phyloP scores from a whole-genome alignment of 768 basidiomycete genomes.

The Cyathus striatus region DNA sequence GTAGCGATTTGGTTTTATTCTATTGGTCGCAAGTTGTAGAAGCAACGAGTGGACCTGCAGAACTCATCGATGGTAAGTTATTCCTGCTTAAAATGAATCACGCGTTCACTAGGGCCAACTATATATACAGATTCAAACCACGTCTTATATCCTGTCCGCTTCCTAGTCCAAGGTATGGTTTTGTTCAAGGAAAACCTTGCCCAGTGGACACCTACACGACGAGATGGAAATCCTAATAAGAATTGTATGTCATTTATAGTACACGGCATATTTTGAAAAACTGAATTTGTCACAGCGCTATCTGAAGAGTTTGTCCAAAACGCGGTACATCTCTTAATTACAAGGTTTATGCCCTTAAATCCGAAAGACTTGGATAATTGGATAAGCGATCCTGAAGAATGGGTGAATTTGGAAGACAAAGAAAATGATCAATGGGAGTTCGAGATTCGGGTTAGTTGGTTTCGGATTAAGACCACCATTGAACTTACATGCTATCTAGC shows the following conservation, averaged over 20 bases:
- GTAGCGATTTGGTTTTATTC: constrained; percentile 64
- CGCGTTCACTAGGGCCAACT: neutral
- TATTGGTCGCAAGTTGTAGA: constrained; percentile 80
- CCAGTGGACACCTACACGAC: constrained; percentile 67
- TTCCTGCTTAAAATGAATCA: neutral
- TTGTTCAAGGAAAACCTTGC: constrained; percentile 79
- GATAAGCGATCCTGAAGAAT: constrained; percentile 90
- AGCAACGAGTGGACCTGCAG: constrained; percentile 51
- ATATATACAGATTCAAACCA: constrained; percentile 46
- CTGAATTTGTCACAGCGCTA: constrained; percentile 43
- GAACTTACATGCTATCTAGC: constrained; percentile 37
- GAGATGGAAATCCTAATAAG: constrained; percentile 54
- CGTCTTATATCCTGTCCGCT: constrained; percentile 71
- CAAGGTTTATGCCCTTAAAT: constrained; percentile 81
- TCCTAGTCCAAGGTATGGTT: constrained; percentile 81
- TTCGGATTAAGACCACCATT: neutral
- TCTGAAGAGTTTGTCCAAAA: constrained; percentile 68
- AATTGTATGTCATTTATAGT: constrained; percentile 37
- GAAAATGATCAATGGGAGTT: constrained; percentile 93
- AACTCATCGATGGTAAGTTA: constrained; percentile 50
- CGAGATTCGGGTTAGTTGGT: constrained; percentile 70
- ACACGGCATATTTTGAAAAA: no score
- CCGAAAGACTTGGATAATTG: constrained; percentile 78
- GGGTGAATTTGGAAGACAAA: constrained; percentile 85
- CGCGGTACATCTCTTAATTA: constrained; percentile 72